Evolutionary conservation across 495 filamentous ascomycete genomes (phyloP).

Genomic region (Tuber brumale): DNA sequence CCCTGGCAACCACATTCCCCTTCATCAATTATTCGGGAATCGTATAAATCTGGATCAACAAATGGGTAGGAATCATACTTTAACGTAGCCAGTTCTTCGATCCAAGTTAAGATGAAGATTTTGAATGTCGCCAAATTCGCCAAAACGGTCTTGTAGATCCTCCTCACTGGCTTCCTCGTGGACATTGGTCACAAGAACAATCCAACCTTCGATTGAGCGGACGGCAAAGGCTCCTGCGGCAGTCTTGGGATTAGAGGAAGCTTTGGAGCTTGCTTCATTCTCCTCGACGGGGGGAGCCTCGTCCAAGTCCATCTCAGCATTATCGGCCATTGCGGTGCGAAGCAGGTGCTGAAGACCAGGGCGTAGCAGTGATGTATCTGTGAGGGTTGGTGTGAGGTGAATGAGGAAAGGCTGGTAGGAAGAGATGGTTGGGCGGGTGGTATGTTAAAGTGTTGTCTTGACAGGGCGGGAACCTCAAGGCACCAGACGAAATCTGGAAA

Average conservation of each 20-base stretch:
- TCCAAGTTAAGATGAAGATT: conserved; percentile 94
- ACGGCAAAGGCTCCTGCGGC: conserved; percentile 78
- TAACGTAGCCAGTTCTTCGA: conserved; percentile 92
- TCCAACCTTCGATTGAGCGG: conserved; percentile 98
- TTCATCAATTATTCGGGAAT: background rate
- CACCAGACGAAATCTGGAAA: background rate
- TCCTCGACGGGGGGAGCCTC: conserved; percentile 45
- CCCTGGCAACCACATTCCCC: conserved; percentile 18
- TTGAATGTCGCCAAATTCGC: conserved; percentile 95
- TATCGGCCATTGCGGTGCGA: conserved; percentile 51
- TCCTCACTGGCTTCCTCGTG: conserved; percentile 98
- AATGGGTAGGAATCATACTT: conserved; percentile 52
- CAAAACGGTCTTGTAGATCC: conserved; percentile 87
- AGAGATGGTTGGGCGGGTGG: background rate
- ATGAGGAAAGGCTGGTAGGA: background rate
- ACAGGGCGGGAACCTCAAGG: background rate
- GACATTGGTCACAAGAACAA: conserved; percentile 91
- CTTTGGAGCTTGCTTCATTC: conserved; percentile 48
- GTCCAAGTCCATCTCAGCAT: conserved; percentile 76
- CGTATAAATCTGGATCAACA: background rate
- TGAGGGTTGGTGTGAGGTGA: background rate
- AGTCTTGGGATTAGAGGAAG: conserved; percentile 59
- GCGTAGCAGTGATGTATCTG: background rate
- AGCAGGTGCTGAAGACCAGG: background rate
- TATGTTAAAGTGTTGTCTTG: background rate